Conservation (phyloP, 345 rosid species). For the Hibiscus tridactylites region DNA sequence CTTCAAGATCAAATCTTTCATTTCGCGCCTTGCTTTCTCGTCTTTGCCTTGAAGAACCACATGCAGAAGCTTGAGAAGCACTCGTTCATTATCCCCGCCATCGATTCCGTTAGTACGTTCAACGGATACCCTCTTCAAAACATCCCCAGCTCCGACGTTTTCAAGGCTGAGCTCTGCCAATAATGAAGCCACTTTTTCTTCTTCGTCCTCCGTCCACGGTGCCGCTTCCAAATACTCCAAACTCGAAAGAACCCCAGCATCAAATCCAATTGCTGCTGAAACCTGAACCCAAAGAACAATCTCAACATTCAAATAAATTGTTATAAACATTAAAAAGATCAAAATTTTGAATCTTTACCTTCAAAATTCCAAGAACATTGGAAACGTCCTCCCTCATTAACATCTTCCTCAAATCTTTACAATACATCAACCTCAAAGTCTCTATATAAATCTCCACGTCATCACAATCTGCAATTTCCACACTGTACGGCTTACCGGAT, state of each 20-base stretch:
- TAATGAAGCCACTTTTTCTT: constrained; percentile 74
- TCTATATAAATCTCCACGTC: constrained; percentile 94
- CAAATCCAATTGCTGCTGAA: constrained; percentile 92
- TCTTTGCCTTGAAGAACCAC: constrained; percentile 95
- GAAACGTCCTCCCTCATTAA: constrained; percentile 82
- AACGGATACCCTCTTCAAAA: constrained; percentile 77
- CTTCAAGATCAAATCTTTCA: constrained; percentile 85
- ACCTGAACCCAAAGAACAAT: constrained; percentile 42
- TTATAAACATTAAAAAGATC: neutral
- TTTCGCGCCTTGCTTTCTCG: constrained; percentile 93
- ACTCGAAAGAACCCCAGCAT: constrained; percentile 92
- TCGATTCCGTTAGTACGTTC: constrained; percentile 51
- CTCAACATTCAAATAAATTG: neutral
- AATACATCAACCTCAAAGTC: constrained; percentile 87
- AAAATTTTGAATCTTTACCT: constrained; percentile 34
- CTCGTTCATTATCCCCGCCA: constrained; percentile 50
- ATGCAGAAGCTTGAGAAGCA: constrained; percentile 73
- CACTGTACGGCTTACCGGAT: constrained; percentile 43
- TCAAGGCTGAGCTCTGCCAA: constrained; percentile 82
- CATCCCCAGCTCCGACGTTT: constrained; percentile 88
- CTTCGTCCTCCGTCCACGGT: constrained; percentile 99
- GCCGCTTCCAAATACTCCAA: constrained; percentile 97
- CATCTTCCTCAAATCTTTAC: constrained; percentile 86
- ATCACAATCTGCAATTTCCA: constrained; percentile 96
- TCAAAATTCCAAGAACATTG: constrained; percentile 83